Percentiles rank a stretch among this genome's conserved stretches.
Evolutionary conservation across 169 alveolate genomes (phyloP).

Genomic region (Eimeria necatrix): DNA sequence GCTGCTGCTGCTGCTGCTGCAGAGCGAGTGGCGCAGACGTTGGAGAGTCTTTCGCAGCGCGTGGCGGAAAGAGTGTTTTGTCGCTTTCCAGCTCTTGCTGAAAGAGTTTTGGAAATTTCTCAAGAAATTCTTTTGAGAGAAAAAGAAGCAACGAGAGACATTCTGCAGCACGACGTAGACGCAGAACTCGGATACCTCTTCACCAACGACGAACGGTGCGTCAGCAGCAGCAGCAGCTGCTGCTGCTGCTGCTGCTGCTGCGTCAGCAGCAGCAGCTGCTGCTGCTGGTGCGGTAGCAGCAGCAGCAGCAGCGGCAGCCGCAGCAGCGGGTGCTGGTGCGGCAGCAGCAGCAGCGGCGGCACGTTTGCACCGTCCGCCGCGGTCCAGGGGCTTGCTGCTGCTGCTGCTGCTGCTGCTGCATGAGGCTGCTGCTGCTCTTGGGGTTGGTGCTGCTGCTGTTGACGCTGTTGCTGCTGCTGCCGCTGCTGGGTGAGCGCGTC

Average conservation of each 20-base stretch:
- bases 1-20: constrained; percentile 24
- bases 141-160: constrained; percentile 91
- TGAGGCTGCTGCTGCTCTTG: background rate
- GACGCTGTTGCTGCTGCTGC: background rate
- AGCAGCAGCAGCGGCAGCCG: background rate
- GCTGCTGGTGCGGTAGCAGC: background rate
- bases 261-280: too few relatives aligned
- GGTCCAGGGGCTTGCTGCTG: background rate
- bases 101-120: constrained; percentile 90
- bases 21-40: constrained; percentile 89
- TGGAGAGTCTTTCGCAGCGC: constrained; percentile 94
- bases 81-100: constrained; percentile 96
- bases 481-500: background rate
- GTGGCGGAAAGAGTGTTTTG: constrained; percentile 94
- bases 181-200: constrained; percentile 94
- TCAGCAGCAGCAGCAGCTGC: background rate
- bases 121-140: constrained; percentile 92
- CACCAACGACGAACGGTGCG: constrained; percentile 93
- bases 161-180: constrained; percentile 93
- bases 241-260: too few relatives aligned
- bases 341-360: too few relatives aligned
- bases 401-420: background rate
- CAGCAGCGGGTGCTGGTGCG: too few relatives aligned
- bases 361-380: background rate
- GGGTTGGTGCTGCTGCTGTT: background rate